These are phyloP conservation scores for Heliamphora pulchella DNA, from an alignment of 179 eudicot species.

Conservation along the genomic window DNA sequence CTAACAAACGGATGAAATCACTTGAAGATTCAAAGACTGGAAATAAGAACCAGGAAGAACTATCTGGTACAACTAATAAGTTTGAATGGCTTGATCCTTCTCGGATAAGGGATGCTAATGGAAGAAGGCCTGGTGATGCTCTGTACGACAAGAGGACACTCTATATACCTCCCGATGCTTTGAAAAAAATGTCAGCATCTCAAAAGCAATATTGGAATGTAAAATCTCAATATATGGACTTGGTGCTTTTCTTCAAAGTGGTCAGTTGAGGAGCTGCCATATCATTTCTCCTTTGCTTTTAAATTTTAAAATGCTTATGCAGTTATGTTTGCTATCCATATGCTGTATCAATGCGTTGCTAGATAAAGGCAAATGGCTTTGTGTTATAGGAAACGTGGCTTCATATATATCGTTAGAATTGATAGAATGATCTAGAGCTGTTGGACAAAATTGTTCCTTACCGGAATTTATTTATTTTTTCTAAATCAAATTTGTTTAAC, in stretches of 20 bases:
- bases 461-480: neutral
- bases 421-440: neutral
- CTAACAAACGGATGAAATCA: conserved; percentile 57
- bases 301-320: neutral
- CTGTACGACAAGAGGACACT: conserved; percentile 84
- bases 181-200: conserved; percentile 91
- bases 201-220: conserved; percentile 92
- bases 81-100: conserved; percentile 94
- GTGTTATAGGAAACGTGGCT: neutral
- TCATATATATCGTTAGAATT: neutral
- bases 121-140: conserved; percentile 74
- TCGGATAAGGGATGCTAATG: conserved; percentile 72
- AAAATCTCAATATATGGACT: conserved; percentile 86
- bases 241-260: conserved; percentile 92
- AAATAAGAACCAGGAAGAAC: conserved; percentile 27
- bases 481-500: neutral
- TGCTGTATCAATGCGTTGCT: neutral
- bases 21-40: conserved; percentile 30
- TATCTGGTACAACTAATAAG: conserved; percentile 49
- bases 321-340: neutral
- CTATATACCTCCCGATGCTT: conserved; percentile 72
- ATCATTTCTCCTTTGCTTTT: conserved; percentile 6
- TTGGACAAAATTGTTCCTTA: neutral
- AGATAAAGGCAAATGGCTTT: neutral
- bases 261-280: conserved; percentile 37